A percentile compares a stretch with the other conserved stretches of the same genome.
These are phyloP conservation scores for Lanmaoa pseudosensibilis DNA, from an alignment of 768 basidiomycete species.

Conservation along the genomic window DNA sequence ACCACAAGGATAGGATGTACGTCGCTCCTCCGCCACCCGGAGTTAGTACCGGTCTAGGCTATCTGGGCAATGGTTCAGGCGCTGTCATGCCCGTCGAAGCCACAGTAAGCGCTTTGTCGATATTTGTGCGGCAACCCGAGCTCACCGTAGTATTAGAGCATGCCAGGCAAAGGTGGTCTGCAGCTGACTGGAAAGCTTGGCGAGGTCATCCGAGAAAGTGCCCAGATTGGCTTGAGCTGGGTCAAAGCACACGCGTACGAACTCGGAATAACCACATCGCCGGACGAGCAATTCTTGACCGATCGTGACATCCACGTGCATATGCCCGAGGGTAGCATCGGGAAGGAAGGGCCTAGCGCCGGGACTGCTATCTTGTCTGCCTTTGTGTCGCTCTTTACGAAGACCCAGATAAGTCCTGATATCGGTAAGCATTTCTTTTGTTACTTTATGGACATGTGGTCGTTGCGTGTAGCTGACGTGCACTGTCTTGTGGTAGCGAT, in stretches of 20 bases:
- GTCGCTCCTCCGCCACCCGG: constrained; percentile 78
- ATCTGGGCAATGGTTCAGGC: constrained; percentile 94
- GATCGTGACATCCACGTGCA: constrained; percentile 93
- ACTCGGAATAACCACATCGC: constrained; percentile 76
- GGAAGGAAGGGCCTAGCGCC: constrained; percentile 95
- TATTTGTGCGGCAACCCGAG: not conserved
- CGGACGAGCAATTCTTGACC: constrained; percentile 75
- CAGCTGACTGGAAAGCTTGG: constrained; percentile 97
- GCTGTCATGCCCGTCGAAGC: constrained; percentile 98
- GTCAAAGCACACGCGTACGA: constrained; percentile 88
- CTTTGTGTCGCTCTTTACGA: constrained; percentile 88
- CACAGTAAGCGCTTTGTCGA: constrained; percentile 52
- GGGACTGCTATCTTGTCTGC: constrained; percentile 93
- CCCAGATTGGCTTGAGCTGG: constrained; percentile 93
- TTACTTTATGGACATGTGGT: not conserved
- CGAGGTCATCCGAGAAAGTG: constrained; percentile 95
- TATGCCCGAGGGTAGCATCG: constrained; percentile 93
- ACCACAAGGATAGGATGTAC: constrained; percentile 94
- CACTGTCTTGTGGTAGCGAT: constrained; percentile 57
- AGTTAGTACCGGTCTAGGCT: constrained; percentile 93
- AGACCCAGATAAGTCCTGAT: constrained; percentile 79
- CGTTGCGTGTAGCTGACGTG: not conserved
- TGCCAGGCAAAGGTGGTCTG: constrained; percentile 93
- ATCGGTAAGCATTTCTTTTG: constrained; percentile 59
- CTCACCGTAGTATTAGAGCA: constrained; percentile 52